Conservation (phyloP, 1,139 yeast genomes). For the Geotrichum macrosporum region DNA sequence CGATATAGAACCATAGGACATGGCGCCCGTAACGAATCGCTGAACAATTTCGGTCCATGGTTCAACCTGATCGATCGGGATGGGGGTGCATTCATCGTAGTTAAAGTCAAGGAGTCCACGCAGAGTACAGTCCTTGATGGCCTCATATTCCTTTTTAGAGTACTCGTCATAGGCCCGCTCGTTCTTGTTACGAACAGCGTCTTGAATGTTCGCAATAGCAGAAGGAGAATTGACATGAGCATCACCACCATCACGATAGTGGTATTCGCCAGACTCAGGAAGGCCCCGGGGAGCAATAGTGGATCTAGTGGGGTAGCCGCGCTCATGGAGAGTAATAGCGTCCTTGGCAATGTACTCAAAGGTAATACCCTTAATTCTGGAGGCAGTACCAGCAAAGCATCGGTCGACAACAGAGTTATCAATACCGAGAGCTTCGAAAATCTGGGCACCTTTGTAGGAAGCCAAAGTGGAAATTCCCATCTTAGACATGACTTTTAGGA, state of each 20-base stretch:
- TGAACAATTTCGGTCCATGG: slow-evolving; percentile 99
- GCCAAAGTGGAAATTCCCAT: slow-evolving; percentile 99
- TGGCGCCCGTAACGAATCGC: slow-evolving; percentile 96
- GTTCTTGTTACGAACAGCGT: slow-evolving; percentile 94
- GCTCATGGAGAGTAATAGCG: slow-evolving; percentile 87
- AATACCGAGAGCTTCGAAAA: slow-evolving; percentile 93
- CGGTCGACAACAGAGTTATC: slow-evolving; percentile 93
- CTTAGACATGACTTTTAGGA: slow-evolving; percentile 94
- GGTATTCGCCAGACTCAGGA: slow-evolving; percentile 96
- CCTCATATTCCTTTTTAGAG: slow-evolving; percentile 84
- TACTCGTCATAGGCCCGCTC: slow-evolving; percentile 89
- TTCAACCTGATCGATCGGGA: slow-evolving; percentile 95
- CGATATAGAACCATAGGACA: slow-evolving; percentile 98
- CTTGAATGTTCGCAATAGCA: slow-evolving; percentile 92
- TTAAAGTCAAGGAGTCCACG: slow-evolving; percentile 93
- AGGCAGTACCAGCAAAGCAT: slow-evolving; percentile 96
- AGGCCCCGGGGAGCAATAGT: slow-evolving; percentile 68
- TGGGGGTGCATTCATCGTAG: slow-evolving; percentile 61
- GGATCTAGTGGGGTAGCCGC: slow-evolving; percentile 79
- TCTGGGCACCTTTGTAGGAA: slow-evolving; percentile 97
- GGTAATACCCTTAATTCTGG: slow-evolving; percentile 92
- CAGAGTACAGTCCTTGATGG: slow-evolving; percentile 85
- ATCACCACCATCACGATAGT: slow-evolving; percentile 99
- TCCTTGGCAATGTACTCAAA: slow-evolving; percentile 96
- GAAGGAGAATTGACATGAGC: slow-evolving; percentile 91